Evolutionary conservation across 257 asterid species (phyloP).

Genomic region (Nicotiana obtusifolia): DNA sequence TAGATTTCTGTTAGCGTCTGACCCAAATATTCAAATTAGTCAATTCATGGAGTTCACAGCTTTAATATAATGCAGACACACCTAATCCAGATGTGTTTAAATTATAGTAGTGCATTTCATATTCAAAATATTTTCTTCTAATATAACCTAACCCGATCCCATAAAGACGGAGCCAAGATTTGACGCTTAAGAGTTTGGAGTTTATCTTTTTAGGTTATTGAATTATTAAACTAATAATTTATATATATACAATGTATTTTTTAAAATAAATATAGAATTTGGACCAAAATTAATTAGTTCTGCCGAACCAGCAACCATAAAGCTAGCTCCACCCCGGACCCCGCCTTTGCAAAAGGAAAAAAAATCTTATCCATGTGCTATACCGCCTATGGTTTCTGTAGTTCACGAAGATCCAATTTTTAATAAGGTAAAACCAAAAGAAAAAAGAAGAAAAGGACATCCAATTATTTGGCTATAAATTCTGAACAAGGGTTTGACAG

Average conservation of each 20-base stretch:
- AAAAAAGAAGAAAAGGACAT: neutral
- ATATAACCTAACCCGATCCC: too few species aligned
- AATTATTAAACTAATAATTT: too few species aligned
- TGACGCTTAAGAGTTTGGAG: too few species aligned
- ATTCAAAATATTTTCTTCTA: too few species aligned
- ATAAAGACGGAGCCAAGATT: too few species aligned
- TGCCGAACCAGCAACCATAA: too few species aligned
- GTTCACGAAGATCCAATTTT: neutral
- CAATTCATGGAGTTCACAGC: neutral
- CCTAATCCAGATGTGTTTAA: neutral
- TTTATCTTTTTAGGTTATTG: too few species aligned
- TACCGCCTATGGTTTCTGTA: neutral
- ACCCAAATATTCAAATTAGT: neutral
- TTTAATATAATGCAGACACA: neutral
- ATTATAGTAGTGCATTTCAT: too few species aligned
- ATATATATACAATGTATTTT: too few species aligned
- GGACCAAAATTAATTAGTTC: fast-evolving
- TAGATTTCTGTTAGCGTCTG: neutral
- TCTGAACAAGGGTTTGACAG: neutral
- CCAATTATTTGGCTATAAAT: neutral
- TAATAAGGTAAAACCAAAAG: neutral
- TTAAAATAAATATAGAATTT: too few species aligned
- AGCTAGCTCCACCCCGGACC: neutral
- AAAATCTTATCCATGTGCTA: neutral
- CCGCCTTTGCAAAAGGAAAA: neutral